Conservation (phyloP, 352 stramenopile genomes). For the Globisporangium canariense region DNA sequence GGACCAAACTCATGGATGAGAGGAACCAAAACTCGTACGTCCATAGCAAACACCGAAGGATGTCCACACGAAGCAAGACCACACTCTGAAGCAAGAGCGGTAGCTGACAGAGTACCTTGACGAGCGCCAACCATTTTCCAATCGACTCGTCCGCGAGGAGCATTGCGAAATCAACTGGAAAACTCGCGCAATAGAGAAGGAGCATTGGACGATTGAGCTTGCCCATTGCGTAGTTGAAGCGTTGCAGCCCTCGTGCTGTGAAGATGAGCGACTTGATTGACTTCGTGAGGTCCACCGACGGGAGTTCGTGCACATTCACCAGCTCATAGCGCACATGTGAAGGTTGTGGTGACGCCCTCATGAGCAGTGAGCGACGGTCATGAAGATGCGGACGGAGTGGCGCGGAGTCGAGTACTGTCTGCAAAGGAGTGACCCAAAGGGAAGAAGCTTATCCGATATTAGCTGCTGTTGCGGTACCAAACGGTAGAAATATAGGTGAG, state of each 20-base stretch:
- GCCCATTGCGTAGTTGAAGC: neutral
- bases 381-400: neutral
- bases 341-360: too few species aligned
- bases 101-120: neutral
- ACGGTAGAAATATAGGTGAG: too few species aligned
- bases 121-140: constrained; percentile 3
- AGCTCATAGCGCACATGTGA: neutral
- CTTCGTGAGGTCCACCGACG: neutral
- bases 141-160: neutral
- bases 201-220: neutral
- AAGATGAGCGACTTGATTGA: constrained; percentile 10
- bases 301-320: constrained; percentile 5
- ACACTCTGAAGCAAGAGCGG: neutral
- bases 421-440: too few species aligned
- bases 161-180: neutral
- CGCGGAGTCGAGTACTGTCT: too few species aligned
- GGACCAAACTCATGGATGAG: constrained; percentile 13
- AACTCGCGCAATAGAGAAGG: neutral
- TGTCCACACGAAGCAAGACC: constrained; percentile 12
- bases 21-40: constrained; percentile 49
- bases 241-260: neutral
- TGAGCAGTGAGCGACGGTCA: too few species aligned
- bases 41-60: constrained; percentile 21
- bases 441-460: too few species aligned
- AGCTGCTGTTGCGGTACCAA: too few species aligned